phyloP scores from a whole-genome alignment of 805 yeast species.

The Cyberlindnera petersonii region DNA sequence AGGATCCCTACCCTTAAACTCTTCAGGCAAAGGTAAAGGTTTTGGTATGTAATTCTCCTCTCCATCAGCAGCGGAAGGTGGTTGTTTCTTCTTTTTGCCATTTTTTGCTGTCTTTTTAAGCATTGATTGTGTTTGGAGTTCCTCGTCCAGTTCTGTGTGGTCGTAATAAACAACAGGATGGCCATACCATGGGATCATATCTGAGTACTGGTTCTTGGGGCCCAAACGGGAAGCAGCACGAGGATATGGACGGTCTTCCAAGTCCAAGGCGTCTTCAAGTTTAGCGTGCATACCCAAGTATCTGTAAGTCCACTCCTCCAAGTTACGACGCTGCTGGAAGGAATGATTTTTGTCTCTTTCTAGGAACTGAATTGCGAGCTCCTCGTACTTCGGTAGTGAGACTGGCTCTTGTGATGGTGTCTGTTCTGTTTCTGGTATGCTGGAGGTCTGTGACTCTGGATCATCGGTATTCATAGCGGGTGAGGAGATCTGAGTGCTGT shows the following conservation, averaged over 20 bases:
- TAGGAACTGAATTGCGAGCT: conserved; percentile 50
- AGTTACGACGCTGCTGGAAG: conserved; percentile 44
- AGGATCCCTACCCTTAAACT: conserved; percentile 37
- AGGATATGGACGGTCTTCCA: conserved; percentile 76
- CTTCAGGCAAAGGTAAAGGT: conserved; percentile 42
- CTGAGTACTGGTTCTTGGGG: conserved; percentile 65
- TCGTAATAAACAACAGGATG: conserved; percentile 69
- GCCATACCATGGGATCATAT: conserved; percentile 59
- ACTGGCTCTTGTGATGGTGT: conserved; percentile 2
- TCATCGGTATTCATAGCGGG: not conserved
- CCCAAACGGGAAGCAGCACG: conserved; percentile 77
- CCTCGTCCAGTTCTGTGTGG: conserved; percentile 18
- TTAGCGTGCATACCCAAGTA: conserved; percentile 73
- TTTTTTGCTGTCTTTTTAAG: conserved; percentile 24
- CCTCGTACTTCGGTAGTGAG: conserved; percentile 51
- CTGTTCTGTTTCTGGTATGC: too few species aligned
- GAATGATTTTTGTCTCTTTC: conserved; percentile 40
- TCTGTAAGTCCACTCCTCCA: conserved; percentile 80
- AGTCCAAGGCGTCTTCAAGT: conserved; percentile 72
- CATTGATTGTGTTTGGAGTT: conserved; percentile 17
- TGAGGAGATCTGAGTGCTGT: too few species aligned
- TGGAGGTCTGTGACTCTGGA: not conserved
- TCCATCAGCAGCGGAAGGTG: conserved; percentile 20
- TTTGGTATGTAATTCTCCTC: conserved; percentile 17
- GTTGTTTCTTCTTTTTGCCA: conserved; percentile 25